Conservation (phyloP, 331 rosid genomes). For the Rosa hybrid region DNA sequence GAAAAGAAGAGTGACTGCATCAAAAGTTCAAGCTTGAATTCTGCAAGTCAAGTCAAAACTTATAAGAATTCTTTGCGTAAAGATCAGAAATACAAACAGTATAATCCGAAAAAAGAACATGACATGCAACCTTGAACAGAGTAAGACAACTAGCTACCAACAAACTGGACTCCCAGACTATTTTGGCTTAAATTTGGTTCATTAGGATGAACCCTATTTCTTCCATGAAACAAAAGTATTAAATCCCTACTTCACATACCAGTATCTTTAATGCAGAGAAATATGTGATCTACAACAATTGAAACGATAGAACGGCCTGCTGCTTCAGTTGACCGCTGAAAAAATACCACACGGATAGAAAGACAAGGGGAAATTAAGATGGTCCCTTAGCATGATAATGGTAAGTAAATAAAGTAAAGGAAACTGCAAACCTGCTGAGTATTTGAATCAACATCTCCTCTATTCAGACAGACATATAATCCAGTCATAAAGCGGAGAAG, state of each 20-base stretch:
- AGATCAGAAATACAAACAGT: not conserved
- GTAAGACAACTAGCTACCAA: not conserved
- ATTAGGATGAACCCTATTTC: not conserved
- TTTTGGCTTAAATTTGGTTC: not conserved
- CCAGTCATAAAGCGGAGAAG: conserved; percentile 92
- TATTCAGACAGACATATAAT: conserved; percentile 81
- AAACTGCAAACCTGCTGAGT: conserved; percentile 58
- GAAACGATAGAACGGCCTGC: conserved; percentile 91
- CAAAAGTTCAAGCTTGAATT: conserved; percentile 88
- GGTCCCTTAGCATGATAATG: conserved; percentile 11
- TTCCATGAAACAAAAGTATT: conserved; percentile 4
- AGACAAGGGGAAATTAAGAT: conserved; percentile 24
- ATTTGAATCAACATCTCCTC: conserved; percentile 83
- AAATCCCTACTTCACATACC: conserved; percentile 53
- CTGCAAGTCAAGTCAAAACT: conserved; percentile 59
- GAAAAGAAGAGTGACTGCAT: conserved; percentile 94
- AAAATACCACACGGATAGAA: conserved; percentile 34
- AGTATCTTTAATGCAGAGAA: conserved; percentile 86
- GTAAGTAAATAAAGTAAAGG: conserved; percentile 25
- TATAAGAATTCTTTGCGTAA: conserved; percentile 23
- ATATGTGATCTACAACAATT: conserved; percentile 86
- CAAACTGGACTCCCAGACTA: not conserved
- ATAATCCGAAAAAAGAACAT: not conserved
- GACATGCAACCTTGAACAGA: not conserved
- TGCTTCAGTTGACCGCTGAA: conserved; percentile 83